Evolutionary conservation across 495 filamentous ascomycete species (phyloP), one percentile per base, ranked within the genome.

Genomic region (Aspergillus bertholletiae): DNA sequence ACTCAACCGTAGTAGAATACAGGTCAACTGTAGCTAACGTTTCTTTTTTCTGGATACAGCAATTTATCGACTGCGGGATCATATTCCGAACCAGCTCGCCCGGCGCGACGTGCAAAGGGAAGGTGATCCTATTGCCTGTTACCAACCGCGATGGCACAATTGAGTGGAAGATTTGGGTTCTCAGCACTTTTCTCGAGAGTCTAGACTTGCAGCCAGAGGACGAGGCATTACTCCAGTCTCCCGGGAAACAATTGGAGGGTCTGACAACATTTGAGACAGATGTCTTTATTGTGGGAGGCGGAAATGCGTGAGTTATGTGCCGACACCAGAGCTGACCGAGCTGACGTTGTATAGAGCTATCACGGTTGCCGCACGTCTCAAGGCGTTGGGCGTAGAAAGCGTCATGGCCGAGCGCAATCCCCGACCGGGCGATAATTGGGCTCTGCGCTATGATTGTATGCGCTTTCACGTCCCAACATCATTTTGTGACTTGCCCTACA

Each of bases 381-480:
- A 74, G 49, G 65, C 71, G 0, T 44, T 75, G 1, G 67, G 64
- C 4, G 55, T 74, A 1, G 55, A 58, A 0, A 68, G 64, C 43
- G 51, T 74, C 13, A 55, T 74, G 44, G 54, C 68, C 12, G 73
- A 75, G 20, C 63, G 63, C 11, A 64, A 70, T 37, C 12, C 53
- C n/a, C 35, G 48, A 5, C 51, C 68, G 3, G 73, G 73, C 15
- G 65, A 73, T 51, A 69, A 70, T 44, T 75, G 73, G 73, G 63
- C 53, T 22, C 54, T 57, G 11, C 64, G 73, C 12, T 75, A 74
- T 41, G 63, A 69, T 26, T 71, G 63, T 35, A 58, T 63, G 51
- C 28, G 46, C 26, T 65, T 72, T 28, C 74, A 79, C 54, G 71
- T 73, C 1, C 59, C 59, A 11, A 60, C 59, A n/a, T 53, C 59